These are phyloP conservation scores for Plantago ovata DNA, from an alignment of 257 asterid species.

Conservation along the genomic window DNA sequence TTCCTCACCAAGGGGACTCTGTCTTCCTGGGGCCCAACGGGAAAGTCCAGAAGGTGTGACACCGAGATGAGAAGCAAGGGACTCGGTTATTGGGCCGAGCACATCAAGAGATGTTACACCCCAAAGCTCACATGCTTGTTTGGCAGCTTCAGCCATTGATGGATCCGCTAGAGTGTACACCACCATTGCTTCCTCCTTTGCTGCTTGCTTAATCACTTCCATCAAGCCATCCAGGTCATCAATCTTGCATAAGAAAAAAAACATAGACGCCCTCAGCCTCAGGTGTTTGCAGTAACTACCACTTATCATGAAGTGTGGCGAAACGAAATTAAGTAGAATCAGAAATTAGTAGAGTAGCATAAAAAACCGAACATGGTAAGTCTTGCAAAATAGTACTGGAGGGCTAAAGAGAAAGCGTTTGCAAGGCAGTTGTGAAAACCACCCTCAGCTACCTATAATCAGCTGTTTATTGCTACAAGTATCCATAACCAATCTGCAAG, in stretches of 20 bases:
- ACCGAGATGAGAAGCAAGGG: slow-evolving; percentile 76
- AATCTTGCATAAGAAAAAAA: slow-evolving; percentile 39
- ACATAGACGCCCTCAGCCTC: not conserved
- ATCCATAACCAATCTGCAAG: too few relatives aligned
- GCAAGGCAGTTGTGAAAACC: too few relatives aligned
- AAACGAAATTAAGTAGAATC: too few relatives aligned
- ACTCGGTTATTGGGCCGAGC: slow-evolving; percentile 80
- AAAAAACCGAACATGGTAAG: too few relatives aligned
- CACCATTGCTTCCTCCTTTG: slow-evolving; percentile 82
- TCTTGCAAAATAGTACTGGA: too few relatives aligned
- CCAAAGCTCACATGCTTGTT: slow-evolving; percentile 85
- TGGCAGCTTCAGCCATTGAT: slow-evolving; percentile 74
- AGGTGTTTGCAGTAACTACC: too few relatives aligned
- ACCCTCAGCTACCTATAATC: too few relatives aligned
- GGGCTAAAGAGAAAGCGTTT: too few relatives aligned
- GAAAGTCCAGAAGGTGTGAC: slow-evolving; percentile 92
- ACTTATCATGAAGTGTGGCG: too few relatives aligned
- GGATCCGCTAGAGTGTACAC: slow-evolving; percentile 87
- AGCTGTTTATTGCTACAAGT: too few relatives aligned
- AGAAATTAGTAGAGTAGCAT: too few relatives aligned
- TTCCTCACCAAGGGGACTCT: slow-evolving; percentile 57
- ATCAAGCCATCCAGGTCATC: slow-evolving; percentile 71
- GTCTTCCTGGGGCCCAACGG: slow-evolving; percentile 84
- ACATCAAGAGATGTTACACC: slow-evolving; percentile 71
- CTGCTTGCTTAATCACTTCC: slow-evolving; percentile 82